Base-by-base conservation (phyloP, 352 stramenopile species). In the Plasmopara viticola region DNA sequence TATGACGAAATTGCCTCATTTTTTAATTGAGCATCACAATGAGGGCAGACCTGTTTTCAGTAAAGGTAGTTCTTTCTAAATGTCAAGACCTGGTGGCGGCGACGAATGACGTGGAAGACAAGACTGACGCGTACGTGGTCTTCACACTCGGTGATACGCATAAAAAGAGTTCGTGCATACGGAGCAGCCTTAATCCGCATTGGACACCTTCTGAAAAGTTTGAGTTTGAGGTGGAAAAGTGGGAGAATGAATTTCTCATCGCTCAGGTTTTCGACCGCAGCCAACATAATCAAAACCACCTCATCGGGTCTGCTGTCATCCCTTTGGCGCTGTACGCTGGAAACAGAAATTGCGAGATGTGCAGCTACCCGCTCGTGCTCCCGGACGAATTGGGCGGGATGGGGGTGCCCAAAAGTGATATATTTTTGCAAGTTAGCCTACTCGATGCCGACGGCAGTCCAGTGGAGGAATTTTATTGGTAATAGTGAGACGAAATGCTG, bases 291-390 rank as follows among this genome's bases (percentile, higher is more conserved):
- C 38, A 66, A 20, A 78, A 86, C 55, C 74, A 87, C 45, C 59
- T 91, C 9, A 84, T 91, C 45, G 80, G 80, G 45, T 86, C 73
- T 48, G 78, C 78, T 6, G 60, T 84, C n/a, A 78, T 89, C 39
- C 78, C 78, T 13, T 56, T 88, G 18, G 67, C 72, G 50, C 71
- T 88, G 14, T 88, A 77, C 58, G 71, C 74, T 6, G 78, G 78
- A 49, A 65, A 67, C 12, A 64, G 78, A 25, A 78, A 88, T 52
- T 68, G 64, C 43, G 74, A 86, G 44, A 62, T 83, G 43, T 88
- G 79, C 62, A 78, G 71, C 56, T 88, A 86, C 58, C 78, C 78
- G 49, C 63, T 88, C 33, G 78, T 88, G 50, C 59, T 88, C 40
- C 74, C 78, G 14, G 74, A 86, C 51, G 74, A 86, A 35, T 51